Conservation (phyloP, 768 basidiomycete species). For the Calvatia gigantea region DNA sequence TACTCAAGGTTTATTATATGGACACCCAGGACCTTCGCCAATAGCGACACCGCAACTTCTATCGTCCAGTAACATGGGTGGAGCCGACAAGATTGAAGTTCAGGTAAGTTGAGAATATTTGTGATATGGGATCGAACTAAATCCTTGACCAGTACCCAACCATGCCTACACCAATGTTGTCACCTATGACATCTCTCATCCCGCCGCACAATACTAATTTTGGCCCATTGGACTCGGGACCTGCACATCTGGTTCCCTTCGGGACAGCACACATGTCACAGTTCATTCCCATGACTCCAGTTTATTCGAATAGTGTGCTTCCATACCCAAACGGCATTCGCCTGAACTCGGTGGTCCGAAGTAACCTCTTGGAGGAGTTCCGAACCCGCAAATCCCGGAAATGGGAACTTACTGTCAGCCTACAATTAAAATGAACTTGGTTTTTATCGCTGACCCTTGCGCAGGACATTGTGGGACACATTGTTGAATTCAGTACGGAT, state of each 20-base stretch:
- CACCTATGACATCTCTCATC: slow-evolving; percentile 4
- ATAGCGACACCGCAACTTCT: slow-evolving; percentile 2
- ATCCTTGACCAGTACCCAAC: background rate
- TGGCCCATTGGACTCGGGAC: slow-evolving; percentile 14
- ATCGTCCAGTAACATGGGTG: slow-evolving; percentile 1
- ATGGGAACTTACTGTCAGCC: slow-evolving; percentile 76
- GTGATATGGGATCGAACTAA: background rate
- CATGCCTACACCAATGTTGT: slow-evolving; percentile 6
- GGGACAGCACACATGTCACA: slow-evolving; percentile 1
- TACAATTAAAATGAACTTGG: background rate
- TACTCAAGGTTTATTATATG: slow-evolving; percentile 9
- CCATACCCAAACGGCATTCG: slow-evolving; percentile 2
- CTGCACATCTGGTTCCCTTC: slow-evolving; percentile 6
- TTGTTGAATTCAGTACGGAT: slow-evolving; percentile 91
- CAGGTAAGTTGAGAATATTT: slow-evolving; percentile 1
- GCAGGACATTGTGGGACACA: slow-evolving; percentile 81
- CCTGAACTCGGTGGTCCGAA: slow-evolving; percentile 5
- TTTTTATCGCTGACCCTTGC: background rate
- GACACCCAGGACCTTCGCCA: slow-evolving; percentile 4
- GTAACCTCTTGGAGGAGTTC: slow-evolving; percentile 72
- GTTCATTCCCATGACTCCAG: slow-evolving; percentile 3
- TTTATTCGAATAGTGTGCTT: slow-evolving; percentile 4
- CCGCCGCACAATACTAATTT: slow-evolving; percentile 42
- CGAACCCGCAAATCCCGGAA: slow-evolving; percentile 71
- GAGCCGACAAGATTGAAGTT: slow-evolving; percentile 6